Evolutionary conservation across 108 stramenopile genomes (phyloP), one percentile per base, ranked within the genome.

Genomic region (Discostella pseudostelligera): DNA sequence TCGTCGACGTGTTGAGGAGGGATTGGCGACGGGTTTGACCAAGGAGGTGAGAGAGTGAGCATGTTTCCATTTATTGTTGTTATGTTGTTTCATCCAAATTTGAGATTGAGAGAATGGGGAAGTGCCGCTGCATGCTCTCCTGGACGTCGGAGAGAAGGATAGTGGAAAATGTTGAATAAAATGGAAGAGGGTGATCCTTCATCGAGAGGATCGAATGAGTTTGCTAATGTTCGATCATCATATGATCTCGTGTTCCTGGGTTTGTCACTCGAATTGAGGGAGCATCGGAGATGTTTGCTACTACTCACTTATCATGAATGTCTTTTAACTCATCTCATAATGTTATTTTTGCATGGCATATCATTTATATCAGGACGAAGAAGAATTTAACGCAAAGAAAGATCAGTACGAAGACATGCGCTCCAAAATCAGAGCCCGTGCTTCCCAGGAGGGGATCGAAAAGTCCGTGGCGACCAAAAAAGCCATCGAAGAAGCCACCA

Each of bases 361-460:
- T 20, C 32, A 21, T 47, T 43, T 6, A 46, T 21, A 50, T 16
- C 28, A 77, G 72, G 72, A 79, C 61, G 67, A 79, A 49, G 78
- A 64, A 24, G 72, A 79, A 40, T 79, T 79, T 59, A 57, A 74
- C 13, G 59, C 78, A 19, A 76, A 81, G 14, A 54, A 72, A 25
- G 80, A 77, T 20, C 67, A 73, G 50, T 80, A 81, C 47, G 78
- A 76, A 45, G 79, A 78, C 51, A 80, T 87, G 71, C 60, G 87
- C 36, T 85, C 75, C 17, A 82, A 84, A 37, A 87, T 93, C 56
- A 74, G 78, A 35, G 78, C 81, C 17, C 76, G 91, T 39, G 80
- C 91, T 4, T 67, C 72, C 0, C 53, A 79, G 35, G 69, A 89
- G 59, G 86, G 86, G 8, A 62, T 89, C 20, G 85, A 93, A 71